Percentiles rank a stretch among this genome's conserved stretches.
Evolutionary conservation across 2,329 filamentous ascomycete genomes (phyloP).

Genomic region (Ambrosiella beaveri): DNA sequence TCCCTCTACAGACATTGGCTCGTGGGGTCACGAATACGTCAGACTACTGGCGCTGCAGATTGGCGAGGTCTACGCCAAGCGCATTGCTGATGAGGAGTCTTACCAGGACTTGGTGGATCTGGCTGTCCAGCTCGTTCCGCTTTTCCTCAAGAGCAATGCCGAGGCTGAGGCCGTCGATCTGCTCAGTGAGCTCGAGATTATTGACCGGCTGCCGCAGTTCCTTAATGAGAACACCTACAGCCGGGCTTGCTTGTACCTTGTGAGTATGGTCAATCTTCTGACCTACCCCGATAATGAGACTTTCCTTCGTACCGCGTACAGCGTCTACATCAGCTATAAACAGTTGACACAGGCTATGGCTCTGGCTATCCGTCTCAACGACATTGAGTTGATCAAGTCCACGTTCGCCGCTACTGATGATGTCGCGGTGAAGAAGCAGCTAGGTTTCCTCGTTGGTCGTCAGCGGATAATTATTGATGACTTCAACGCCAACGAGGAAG

Average conservation of each 20-base stretch:
- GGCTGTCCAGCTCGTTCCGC: slow-evolving; percentile 68
- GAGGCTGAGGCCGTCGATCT: slow-evolving; percentile 96
- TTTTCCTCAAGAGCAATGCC: slow-evolving; percentile 92
- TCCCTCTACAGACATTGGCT: slow-evolving; percentile 79
- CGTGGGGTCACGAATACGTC: slow-evolving; percentile 98
- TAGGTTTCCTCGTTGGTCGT: slow-evolving; percentile 80
- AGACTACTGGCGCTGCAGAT: slow-evolving; percentile 91
- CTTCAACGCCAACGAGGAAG: slow-evolving; percentile 42
- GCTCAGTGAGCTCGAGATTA: slow-evolving; percentile 93
- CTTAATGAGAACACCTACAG: slow-evolving; percentile 88
- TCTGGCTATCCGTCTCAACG: slow-evolving; percentile 83
- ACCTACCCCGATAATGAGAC: slow-evolving; percentile 95
- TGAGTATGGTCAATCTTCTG: slow-evolving; percentile 94
- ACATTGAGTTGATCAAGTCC: slow-evolving; percentile 61
- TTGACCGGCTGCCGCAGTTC: slow-evolving; percentile 74
- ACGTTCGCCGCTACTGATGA: slow-evolving; percentile 72
- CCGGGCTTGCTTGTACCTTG: slow-evolving; percentile 92
- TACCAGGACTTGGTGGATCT: slow-evolving; percentile 74
- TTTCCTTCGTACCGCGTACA: slow-evolving; percentile 82
- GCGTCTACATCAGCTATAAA: slow-evolving; percentile 85
- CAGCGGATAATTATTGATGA: slow-evolving; percentile 75
- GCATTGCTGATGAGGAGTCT: slow-evolving; percentile 69
- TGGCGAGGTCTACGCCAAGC: slow-evolving; percentile 80
- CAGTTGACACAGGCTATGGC: slow-evolving; percentile 88
- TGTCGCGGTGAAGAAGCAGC: slow-evolving; percentile 71